Evolutionary conservation across 1,139 yeast species (phyloP), one percentile per base, ranked within the genome.

Genomic region (Scheffersomyces insectosa): DNA sequence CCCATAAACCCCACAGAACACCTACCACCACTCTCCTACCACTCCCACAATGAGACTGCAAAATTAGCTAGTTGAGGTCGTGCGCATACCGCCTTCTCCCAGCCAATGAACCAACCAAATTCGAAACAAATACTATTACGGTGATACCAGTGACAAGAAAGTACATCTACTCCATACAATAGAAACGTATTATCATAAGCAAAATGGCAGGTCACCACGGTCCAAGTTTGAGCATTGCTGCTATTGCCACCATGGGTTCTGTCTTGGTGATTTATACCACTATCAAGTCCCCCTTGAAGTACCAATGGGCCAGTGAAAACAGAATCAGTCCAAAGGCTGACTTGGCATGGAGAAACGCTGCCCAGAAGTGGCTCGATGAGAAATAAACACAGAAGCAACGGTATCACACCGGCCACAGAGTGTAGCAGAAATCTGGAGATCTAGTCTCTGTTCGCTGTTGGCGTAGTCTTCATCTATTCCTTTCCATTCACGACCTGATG

Each of bases 301-400:
- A 74, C 59, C 62, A 66, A 52, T 72, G 68, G 69, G 66, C 68
- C 39, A 56, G 65, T 38, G 77, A 72, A 50, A 71, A 65, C 57
- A 69, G 78, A 61, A 52, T 72, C 47, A 71, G 76, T 55, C 79
- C 79, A 35, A 74, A 74, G 60, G 77, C 79, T 36, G 79, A 74
- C 47, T 70, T 73, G 53, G 77, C 79, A n/a, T 74, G 77, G 77
- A 73, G 79, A 66, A 71, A 68, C 51, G 72, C 76, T 43, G 72
- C 79, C 37, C 70, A 70, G 46, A 67, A 70, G 52, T 74, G 79
- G 79, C 65, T 74, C 47, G 75, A 73, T 42, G 60, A 62, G 46
- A 60, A 65, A 40, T 51, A 36, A 30, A 25, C 16, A 28, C 25
- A 20, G 25, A 20, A 20, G 25, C 4, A 16, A 20, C 25, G 6